These are phyloP conservation scores for Trichoderma orchidacearum DNA, from an alignment of 495 filamentous ascomycete genomes.

Conservation along the genomic window DNA sequence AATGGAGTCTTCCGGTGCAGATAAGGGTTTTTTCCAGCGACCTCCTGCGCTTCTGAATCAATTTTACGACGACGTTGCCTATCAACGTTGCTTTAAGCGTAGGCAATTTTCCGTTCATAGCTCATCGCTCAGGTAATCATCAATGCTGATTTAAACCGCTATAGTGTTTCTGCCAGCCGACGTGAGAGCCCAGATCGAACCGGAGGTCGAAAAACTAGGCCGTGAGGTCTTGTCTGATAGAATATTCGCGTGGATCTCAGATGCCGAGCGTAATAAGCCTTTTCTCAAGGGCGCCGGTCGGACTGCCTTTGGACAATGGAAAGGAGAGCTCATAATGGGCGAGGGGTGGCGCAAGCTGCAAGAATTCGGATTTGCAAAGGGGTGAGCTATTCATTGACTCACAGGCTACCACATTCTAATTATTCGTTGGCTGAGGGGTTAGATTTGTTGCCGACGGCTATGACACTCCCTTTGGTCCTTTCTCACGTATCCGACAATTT, in stretches of 20 bases:
- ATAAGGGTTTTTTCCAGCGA: conserved; percentile 35
- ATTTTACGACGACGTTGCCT: conserved; percentile 28
- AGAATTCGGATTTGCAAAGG: conserved; percentile 36
- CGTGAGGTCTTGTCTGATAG: conserved; percentile 25
- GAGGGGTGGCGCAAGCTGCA: conserved; percentile 47
- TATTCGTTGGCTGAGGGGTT: background rate
- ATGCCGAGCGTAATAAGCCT: conserved; percentile 46
- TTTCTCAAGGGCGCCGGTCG: conserved; percentile 31
- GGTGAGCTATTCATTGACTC: conserved; percentile 18
- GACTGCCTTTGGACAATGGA: conserved; percentile 35
- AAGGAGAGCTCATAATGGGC: conserved; percentile 32
- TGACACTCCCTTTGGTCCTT: conserved; percentile 27
- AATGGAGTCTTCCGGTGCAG: conserved; percentile 31
- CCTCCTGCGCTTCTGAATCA: conserved; percentile 30
- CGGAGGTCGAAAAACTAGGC: conserved; percentile 26
- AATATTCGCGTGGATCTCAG: conserved; percentile 36
- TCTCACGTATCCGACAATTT: conserved; percentile 40
- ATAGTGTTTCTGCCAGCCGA: conserved; percentile 31
- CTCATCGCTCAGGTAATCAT: no score
- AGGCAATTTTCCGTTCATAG: no score
- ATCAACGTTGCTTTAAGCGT: conserved; percentile 26
- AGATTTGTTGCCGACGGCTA: conserved; percentile 40
- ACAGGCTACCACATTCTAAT: no score
- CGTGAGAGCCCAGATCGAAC: conserved; percentile 17
- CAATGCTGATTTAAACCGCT: background rate